Percentiles rank a stretch among this genome's conserved stretches.
Conservation (phyloP, 495 filamentous ascomycete genomes). For the Monascus purpureus region DNA sequence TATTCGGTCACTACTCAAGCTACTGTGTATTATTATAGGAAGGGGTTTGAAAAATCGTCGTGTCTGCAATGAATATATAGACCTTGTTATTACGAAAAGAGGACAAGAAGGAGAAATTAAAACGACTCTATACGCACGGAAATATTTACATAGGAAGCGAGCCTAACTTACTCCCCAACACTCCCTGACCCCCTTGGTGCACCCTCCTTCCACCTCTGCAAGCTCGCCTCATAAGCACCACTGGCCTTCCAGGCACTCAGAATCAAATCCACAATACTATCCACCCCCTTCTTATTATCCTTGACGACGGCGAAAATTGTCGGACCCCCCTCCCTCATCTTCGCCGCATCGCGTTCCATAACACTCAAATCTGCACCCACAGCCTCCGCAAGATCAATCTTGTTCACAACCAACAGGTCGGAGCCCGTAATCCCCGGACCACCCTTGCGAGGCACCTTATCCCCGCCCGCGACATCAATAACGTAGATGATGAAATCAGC, state of each 20-base stretch:
- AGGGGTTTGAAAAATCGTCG: not conserved
- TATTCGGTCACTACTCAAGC: not conserved
- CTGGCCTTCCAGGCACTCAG: conserved; percentile 83
- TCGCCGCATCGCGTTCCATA: conserved; percentile 89
- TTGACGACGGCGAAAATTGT: conserved; percentile 98
- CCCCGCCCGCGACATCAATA: conserved; percentile 92
- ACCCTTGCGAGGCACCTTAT: conserved; percentile 93
- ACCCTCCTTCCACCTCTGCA: conserved; percentile 39
- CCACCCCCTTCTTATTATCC: conserved; percentile 67
- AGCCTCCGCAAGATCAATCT: conserved; percentile 84
- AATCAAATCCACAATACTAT: conserved; percentile 78
- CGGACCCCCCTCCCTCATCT: conserved; percentile 92
- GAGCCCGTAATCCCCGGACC: conserved; percentile 94
- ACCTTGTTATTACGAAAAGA: no score
- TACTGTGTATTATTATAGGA: not conserved
- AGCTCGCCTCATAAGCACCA: conserved; percentile 50
- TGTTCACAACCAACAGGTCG: conserved; percentile 87
- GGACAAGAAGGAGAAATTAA: no score
- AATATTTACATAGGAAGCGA: no score
- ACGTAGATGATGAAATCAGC: conserved; percentile 98
- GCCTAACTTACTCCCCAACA: conserved; percentile 17
- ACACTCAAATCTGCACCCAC: conserved; percentile 84
- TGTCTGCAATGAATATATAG: not conserved
- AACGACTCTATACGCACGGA: no score
- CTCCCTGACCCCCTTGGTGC: conserved; percentile 32